Evolutionary conservation across 2,329 filamentous ascomycete species (phyloP).

Genomic region (Fusarium virguliforme): DNA sequence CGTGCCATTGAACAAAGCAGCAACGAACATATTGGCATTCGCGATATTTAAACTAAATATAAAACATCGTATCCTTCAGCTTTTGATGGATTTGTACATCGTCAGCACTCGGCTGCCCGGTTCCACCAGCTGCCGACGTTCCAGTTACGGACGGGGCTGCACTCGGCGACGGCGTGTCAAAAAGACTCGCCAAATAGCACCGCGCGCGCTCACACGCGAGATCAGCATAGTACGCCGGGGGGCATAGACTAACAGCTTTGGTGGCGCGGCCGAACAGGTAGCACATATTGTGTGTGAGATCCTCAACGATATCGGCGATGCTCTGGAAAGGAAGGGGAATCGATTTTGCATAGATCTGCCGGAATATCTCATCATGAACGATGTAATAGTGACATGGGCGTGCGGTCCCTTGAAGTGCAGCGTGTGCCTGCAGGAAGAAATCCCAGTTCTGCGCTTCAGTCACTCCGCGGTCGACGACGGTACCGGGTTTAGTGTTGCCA

Average conservation of each 20-base stretch:
- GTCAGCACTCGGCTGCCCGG: too few relatives aligned
- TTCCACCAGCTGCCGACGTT: background rate
- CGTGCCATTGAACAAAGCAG: too few relatives aligned
- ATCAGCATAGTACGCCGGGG: background rate
- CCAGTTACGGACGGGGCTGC: background rate
- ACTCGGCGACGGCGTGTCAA: background rate
- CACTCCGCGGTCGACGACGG: constrained; percentile 2
- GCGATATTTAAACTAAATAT: background rate
- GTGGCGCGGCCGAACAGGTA: background rate
- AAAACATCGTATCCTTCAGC: background rate
- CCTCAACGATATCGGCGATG: background rate
- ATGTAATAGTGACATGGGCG: background rate
- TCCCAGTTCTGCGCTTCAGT: constrained; percentile 10
- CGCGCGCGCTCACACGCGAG: background rate
- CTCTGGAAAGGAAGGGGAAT: background rate
- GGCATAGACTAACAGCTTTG: background rate
- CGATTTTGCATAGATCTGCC: background rate
- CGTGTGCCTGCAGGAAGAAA: background rate
- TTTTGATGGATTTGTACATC: background rate
- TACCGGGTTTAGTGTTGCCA: too few relatives aligned
- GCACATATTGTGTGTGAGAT: background rate
- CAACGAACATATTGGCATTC: too few relatives aligned
- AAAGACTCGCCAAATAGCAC: background rate
- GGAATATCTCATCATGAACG: background rate
- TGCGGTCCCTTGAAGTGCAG: background rate